phyloP scores from a whole-genome alignment of 2,329 filamentous ascomycete species.

The Alternaria sp. region DNA sequence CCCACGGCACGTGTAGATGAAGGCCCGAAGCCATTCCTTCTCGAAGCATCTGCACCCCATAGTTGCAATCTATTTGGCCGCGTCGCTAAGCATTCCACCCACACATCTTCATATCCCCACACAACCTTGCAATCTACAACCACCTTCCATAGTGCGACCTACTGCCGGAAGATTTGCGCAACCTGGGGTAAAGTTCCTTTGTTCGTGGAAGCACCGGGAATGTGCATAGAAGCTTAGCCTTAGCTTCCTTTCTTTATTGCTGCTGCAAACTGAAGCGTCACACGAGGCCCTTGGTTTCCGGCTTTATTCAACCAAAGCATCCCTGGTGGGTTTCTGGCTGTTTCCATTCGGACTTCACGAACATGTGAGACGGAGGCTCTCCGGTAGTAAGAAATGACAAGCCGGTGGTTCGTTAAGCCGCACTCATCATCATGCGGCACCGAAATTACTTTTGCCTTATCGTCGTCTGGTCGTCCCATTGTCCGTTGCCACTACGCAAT shows the following conservation, averaged over 20 bases:
- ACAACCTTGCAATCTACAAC: constrained; percentile 36
- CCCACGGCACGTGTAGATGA: constrained; percentile 16
- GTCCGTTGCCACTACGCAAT: constrained; percentile 8
- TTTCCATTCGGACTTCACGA: neutral
- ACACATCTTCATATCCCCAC: constrained; percentile 38
- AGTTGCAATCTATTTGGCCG: constrained; percentile 41
- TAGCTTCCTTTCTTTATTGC: constrained; percentile 24
- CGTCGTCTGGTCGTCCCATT: constrained; percentile 2
- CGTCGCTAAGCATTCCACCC: constrained; percentile 22
- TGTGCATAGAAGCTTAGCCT: constrained; percentile 22
- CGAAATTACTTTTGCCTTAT: constrained; percentile 15
- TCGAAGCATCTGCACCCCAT: constrained; percentile 44
- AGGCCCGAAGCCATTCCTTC: constrained; percentile 23
- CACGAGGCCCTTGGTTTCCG: constrained; percentile 11
- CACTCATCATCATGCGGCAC: constrained; percentile 1
- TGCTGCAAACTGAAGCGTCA: constrained; percentile 26
- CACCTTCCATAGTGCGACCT: constrained; percentile 23
- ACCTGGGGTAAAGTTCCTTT: constrained; percentile 40
- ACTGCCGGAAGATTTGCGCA: constrained; percentile 42
- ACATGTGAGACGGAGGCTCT: constrained; percentile 1
- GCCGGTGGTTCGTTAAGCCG: constrained; percentile 1
- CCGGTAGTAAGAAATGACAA: constrained; percentile 12
- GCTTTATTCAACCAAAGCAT: constrained; percentile 23
- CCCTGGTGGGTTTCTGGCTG: constrained; percentile 14
- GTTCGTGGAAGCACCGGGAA: constrained; percentile 27